phyloP scores from a whole-genome alignment of 768 basidiomycete genomes.

The Tricholoma saponaceum region DNA sequence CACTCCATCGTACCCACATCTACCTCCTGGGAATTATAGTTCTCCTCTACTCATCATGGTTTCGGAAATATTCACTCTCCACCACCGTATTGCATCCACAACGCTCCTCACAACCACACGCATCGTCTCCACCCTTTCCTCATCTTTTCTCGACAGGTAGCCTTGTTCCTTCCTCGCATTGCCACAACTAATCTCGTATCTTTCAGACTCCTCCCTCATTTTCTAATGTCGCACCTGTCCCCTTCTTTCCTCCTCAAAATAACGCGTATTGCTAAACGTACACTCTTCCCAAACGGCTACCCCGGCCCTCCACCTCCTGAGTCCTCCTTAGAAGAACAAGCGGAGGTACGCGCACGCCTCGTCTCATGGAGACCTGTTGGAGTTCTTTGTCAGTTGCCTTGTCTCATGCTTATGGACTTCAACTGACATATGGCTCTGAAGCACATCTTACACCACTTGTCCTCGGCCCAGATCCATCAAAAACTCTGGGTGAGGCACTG shows the following conservation, averaged over 20 bases:
- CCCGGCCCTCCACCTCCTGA: conserved; percentile 71
- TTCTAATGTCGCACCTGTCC: conserved; percentile 53
- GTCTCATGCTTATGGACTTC: conserved; percentile 1
- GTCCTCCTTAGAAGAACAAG: conserved; percentile 76
- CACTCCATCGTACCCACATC: not conserved
- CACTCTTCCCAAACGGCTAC: conserved; percentile 88
- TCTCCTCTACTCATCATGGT: conserved; percentile 41
- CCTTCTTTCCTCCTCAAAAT: conserved; percentile 48
- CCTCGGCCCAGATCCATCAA: conserved; percentile 48
- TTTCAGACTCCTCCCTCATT: conserved; percentile 61
- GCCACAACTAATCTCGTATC: not conserved
- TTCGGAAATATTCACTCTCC: conserved; percentile 44
- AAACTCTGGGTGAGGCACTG: conserved; percentile 49
- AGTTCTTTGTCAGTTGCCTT: conserved; percentile 27
- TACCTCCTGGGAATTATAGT: conserved; percentile 30
- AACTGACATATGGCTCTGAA: conserved; percentile 9
- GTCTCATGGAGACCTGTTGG: conserved; percentile 34
- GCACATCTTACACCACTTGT: conserved; percentile 45
- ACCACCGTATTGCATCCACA: conserved; percentile 44
- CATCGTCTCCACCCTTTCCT: conserved; percentile 43
- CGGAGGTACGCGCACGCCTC: conserved; percentile 44
- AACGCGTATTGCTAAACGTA: conserved; percentile 54
- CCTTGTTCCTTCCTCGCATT: not conserved
- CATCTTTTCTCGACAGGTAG: conserved; percentile 60
- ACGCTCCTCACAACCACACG: conserved; percentile 41